Conservation (phyloP, 257 asterid species). For the Solanum appendiculatum region DNA sequence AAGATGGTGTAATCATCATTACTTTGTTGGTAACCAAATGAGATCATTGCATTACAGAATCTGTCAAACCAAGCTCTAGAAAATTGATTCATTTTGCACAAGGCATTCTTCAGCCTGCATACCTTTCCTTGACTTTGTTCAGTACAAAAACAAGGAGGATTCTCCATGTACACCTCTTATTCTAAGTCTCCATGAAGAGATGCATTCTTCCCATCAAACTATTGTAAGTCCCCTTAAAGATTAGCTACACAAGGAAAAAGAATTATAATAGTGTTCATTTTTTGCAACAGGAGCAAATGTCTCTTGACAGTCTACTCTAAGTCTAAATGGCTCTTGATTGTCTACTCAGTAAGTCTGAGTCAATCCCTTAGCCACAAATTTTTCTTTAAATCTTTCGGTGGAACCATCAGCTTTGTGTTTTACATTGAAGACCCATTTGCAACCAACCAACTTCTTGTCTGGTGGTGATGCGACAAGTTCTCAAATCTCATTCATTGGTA, state of each 20-base stretch:
- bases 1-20: background rate
- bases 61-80: background rate
- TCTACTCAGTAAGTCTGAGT: no score
- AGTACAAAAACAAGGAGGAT: background rate
- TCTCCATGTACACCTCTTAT: background rate
- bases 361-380: background rate
- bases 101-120: background rate
- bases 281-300: background rate
- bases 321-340: no score
- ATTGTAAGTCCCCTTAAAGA: background rate
- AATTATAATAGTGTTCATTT: background rate
- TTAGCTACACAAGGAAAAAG: background rate
- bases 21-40: background rate
- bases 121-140: background rate
- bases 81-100: background rate
- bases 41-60: background rate
- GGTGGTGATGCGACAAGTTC: background rate
- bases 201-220: background rate
- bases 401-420: background rate
- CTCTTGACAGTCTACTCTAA: background rate
- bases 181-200: background rate
- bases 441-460: background rate
- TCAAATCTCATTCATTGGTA: background rate
- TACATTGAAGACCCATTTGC: background rate
- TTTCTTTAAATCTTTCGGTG: background rate